A percentile compares a stretch with the other conserved stretches of the same genome.
Conservation (phyloP, 768 basidiomycete species). For the Pluteus cervinus region DNA sequence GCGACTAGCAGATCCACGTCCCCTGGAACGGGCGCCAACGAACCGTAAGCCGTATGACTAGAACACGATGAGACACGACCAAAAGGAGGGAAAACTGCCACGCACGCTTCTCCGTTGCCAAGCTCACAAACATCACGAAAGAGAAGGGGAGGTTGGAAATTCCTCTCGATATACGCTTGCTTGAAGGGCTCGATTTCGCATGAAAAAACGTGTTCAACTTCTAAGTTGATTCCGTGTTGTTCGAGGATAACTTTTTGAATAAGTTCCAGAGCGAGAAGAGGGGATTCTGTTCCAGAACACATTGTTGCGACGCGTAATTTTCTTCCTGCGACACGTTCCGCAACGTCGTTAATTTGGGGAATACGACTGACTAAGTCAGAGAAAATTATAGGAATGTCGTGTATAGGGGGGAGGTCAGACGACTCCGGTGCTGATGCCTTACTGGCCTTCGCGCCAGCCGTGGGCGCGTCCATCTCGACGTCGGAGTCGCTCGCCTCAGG, state of each 20-base stretch:
- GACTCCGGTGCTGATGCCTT: conserved; percentile 47
- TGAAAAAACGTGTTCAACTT: conserved; percentile 90
- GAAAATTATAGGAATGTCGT: conserved; percentile 67
- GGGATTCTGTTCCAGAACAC: conserved; percentile 96
- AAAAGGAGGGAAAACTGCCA: conserved; percentile 8
- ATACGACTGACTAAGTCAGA: conserved; percentile 63
- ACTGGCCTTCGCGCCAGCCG: conserved; percentile 22
- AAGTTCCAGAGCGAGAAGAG: conserved; percentile 82
- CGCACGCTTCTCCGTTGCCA: conserved; percentile 71
- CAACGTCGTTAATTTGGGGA: conserved; percentile 60
- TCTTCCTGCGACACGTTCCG: conserved; percentile 63
- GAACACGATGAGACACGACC: conserved; percentile 8
- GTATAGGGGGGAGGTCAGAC: conserved; percentile 72
- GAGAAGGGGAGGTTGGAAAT: conserved; percentile 87
- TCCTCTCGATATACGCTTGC: conserved; percentile 95
- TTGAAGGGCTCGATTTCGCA: conserved; percentile 98
- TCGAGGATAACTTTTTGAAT: conserved; percentile 73
- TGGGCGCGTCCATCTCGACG: conserved; percentile 26
- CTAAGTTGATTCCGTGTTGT: conserved; percentile 56
- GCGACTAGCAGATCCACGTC: conserved; percentile 89
- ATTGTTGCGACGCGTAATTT: conserved; percentile 93
- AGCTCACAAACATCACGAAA: conserved; percentile 95
- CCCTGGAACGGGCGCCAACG: conserved; percentile 78
- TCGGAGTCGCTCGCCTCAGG: conserved; percentile 21
- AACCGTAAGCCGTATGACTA: conserved; percentile 93